phyloP scores from a whole-genome alignment of 2,329 filamentous ascomycete genomes.

The Fusarium pilosicola region DNA sequence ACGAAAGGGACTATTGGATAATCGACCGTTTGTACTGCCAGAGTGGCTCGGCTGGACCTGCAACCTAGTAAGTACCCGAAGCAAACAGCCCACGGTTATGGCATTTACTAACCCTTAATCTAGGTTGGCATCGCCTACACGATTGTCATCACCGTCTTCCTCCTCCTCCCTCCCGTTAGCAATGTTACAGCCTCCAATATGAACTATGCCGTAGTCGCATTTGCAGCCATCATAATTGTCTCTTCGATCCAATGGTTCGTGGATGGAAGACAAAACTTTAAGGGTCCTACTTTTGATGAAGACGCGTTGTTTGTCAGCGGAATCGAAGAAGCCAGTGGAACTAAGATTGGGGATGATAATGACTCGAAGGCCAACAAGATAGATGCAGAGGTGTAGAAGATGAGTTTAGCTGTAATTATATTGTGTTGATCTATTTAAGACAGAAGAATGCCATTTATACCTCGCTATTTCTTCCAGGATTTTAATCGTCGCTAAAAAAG shows the following conservation, averaged over 20 bases:
- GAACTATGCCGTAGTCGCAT: neutral
- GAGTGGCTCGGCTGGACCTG: neutral
- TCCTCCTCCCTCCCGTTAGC: neutral
- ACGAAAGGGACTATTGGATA: neutral
- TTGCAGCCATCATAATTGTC: neutral
- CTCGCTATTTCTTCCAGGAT: too few species aligned
- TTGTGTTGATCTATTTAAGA: too few species aligned
- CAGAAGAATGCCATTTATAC: too few species aligned
- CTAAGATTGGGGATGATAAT: accelerated
- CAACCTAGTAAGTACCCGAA: neutral
- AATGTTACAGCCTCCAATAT: neutral
- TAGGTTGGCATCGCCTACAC: neutral
- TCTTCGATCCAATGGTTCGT: neutral
- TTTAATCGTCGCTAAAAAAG: too few species aligned
- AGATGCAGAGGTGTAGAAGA: neutral
- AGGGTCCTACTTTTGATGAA: neutral
- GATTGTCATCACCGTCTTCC: neutral
- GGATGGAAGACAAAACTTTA: neutral
- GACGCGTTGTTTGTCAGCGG: neutral
- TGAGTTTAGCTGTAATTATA: too few species aligned
- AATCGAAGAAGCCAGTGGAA: neutral
- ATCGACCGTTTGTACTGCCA: neutral
- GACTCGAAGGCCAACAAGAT: neutral
- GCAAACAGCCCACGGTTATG: too few species aligned
- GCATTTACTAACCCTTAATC: accelerated